Evolutionary conservation across 495 filamentous ascomycete species (phyloP).

Genomic region (Neurospora sp.): DNA sequence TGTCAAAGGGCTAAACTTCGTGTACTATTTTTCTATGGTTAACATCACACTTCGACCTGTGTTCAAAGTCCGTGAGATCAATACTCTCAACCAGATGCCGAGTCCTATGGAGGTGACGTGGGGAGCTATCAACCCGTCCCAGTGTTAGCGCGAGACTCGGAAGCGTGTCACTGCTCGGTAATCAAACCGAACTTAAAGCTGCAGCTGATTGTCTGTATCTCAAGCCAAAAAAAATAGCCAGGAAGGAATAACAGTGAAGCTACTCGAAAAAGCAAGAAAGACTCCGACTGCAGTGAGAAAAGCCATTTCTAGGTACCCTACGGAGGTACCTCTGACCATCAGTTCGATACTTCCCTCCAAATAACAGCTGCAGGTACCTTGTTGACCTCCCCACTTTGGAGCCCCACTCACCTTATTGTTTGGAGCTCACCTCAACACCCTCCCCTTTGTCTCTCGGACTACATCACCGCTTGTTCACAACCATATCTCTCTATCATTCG

Average conservation of each 20-base stretch:
- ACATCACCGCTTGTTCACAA: background rate
- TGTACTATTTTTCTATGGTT: background rate
- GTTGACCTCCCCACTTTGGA: background rate
- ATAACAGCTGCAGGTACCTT: background rate
- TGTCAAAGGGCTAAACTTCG: background rate
- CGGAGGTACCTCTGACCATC: too few species aligned
- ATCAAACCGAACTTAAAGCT: background rate
- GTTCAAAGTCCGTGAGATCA: background rate
- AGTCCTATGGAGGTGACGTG: background rate
- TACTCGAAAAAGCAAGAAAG: background rate
- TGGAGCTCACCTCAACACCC: background rate
- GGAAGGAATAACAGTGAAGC: background rate
- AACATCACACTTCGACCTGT: background rate
- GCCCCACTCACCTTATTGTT: background rate
- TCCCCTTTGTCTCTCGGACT: background rate
- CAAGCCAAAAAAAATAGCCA: background rate
- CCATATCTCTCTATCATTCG: background rate
- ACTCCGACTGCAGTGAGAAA: background rate
- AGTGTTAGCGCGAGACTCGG: background rate
- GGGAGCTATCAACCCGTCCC: background rate
- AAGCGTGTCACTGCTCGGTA: background rate
- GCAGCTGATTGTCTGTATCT: background rate
- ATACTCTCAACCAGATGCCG: background rate
- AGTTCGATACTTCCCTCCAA: background rate
- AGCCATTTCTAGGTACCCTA: background rate